Evolutionary conservation across 768 basidiomycete species (phyloP), one percentile per base, ranked within the genome.

Genomic region (Mycena vitilis): DNA sequence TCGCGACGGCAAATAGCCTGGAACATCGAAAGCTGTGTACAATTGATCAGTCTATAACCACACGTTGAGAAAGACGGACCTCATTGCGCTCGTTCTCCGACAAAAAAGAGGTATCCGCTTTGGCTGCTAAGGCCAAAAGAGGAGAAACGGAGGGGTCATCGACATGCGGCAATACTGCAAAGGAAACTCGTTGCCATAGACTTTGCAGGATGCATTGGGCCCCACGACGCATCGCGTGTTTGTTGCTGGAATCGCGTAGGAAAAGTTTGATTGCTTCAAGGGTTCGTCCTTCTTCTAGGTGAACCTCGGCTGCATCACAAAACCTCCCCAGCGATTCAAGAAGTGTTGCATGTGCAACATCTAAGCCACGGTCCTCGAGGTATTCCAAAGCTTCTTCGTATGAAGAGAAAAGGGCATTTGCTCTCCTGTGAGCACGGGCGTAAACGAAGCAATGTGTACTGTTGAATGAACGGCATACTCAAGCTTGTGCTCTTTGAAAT

Each of bases 331-430:
- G 78, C 5, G 77, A 75, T 36, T 81, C 79, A 15, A 89, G 78
- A 10, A 91, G 70, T 0, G 77, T 75, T 0, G 85, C 84, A 9
- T 81, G 86, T 9, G 86, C 83, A 15, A 80, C 66, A 69, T 88
- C 86, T 8, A 92, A 76, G 42, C 84, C 85, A 51, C 82, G 82
- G 5, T 87, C 82, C 61, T 89, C 85, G 20, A 89, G 79, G 65
- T 88, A 92, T 44, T 85, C 83, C n/a, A 89, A 69, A 22, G 81
- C 81, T 23, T 89, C 87, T 23, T 91, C 86, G 0, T 81, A 76
- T 0, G 83, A 79, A 0, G 78, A 67, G 65, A 92, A 92, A 4
- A 92, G 74, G 9, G 76, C 68, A 62, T 78, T 61, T 25, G 83
- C 83, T 75, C 85, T 78, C 23, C 91, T 91, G 44, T 62, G 51